phyloP scores from a whole-genome alignment of 208 protist species.

The Novymonas esmeraldas region DNA sequence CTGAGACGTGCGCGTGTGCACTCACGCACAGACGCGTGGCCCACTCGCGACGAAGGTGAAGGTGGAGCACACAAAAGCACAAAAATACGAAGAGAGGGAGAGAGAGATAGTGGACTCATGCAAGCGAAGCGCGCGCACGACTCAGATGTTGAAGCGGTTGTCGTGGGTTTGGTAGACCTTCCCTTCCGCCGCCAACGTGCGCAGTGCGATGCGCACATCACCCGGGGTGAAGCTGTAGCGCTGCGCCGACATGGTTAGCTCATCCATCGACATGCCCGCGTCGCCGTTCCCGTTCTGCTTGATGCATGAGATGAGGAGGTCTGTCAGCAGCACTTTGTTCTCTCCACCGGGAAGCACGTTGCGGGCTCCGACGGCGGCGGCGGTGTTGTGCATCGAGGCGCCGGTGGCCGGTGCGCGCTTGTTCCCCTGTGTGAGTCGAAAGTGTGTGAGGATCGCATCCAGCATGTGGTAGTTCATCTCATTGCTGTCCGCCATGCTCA shows the following conservation, averaged over 20 bases:
- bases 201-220: slow-evolving; percentile 75
- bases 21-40: too few species aligned
- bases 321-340: slow-evolving; percentile 72
- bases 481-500: slow-evolving; percentile 84
- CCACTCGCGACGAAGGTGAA: background rate
- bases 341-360: slow-evolving; percentile 78
- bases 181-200: slow-evolving; percentile 71
- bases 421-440: slow-evolving; percentile 79
- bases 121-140: background rate
- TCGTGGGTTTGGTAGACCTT: slow-evolving; percentile 89
- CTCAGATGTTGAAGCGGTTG: slow-evolving; percentile 81
- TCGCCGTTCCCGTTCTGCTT: slow-evolving; percentile 60
- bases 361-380: slow-evolving; percentile 53
- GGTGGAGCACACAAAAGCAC: background rate
- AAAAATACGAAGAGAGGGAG: background rate
- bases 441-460: slow-evolving; percentile 87
- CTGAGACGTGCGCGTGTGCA: too few species aligned
- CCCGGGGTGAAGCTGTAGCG: slow-evolving; percentile 65
- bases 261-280: slow-evolving; percentile 79
- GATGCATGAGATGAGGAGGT: slow-evolving; percentile 77
- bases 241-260: slow-evolving; percentile 65
- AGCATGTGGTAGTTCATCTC: slow-evolving; percentile 91
- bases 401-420: slow-evolving; percentile 27
- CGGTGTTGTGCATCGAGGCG: slow-evolving; percentile 59
- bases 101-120: background rate